These are phyloP conservation scores for Solanum hybrid DNA, from an alignment of 305 asterid genomes.

Conservation along the genomic window DNA sequence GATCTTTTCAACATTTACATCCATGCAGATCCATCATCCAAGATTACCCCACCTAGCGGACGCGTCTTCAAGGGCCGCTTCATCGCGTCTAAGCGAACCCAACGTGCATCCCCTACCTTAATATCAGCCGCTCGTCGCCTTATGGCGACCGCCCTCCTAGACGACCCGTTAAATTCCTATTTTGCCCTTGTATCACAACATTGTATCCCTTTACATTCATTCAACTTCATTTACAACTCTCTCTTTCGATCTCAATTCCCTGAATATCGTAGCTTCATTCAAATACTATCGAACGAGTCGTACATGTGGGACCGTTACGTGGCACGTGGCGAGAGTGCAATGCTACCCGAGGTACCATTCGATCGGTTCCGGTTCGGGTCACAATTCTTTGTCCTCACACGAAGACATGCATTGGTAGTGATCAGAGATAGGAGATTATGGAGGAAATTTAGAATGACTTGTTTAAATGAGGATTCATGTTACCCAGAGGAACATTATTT, in stretches of 20 bases:
- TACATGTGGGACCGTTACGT: conserved; percentile 53
- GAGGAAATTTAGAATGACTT: conserved; percentile 67
- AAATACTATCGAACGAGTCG: conserved; percentile 50
- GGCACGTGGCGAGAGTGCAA: conserved; percentile 54
- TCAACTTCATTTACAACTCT: conserved; percentile 38
- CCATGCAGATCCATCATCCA: conserved; percentile 26
- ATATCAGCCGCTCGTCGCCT: conserved; percentile 85
- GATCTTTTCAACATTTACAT: conserved; percentile 23
- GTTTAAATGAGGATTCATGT: conserved; percentile 52
- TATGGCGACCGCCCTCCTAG: conserved; percentile 71
- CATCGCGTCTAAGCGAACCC: conserved; percentile 23
- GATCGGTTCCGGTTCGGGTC: conserved; percentile 61
- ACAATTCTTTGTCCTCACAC: conserved; percentile 60
- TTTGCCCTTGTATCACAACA: conserved; percentile 70
- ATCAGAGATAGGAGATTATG: conserved; percentile 69
- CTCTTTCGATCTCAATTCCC: conserved; percentile 33
- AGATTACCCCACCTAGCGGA: conserved; percentile 14
- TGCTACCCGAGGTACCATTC: conserved; percentile 70
- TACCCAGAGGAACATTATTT: conserved; percentile 90
- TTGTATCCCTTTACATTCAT: conserved; percentile 70
- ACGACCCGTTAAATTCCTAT: conserved; percentile 54
- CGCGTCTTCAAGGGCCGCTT: conserved; percentile 23
- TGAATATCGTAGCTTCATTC: conserved; percentile 55
- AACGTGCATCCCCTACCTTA: conserved; percentile 62
- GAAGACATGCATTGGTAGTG: conserved; percentile 56